Evolutionary conservation across 371 early-diverging fungal species (phyloP).

Genomic region (Capniomyces stellatus): DNA sequence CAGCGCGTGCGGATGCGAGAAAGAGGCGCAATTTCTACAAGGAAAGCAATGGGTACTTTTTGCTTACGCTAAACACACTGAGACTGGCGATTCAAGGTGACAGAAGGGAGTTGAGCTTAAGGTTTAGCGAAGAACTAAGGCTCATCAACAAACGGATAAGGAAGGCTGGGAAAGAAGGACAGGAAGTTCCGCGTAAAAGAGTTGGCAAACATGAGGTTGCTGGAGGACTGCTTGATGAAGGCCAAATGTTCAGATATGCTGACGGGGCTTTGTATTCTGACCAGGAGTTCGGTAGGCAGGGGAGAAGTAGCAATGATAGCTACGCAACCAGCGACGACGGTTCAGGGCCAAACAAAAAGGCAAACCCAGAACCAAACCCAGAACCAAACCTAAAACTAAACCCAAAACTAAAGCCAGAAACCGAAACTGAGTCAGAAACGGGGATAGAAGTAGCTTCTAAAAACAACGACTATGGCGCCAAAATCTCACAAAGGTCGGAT

Average conservation of each 20-base stretch:
- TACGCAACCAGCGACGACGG: no score
- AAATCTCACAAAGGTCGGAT: no score
- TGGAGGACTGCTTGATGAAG: background rate
- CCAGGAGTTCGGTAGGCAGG: constrained; percentile 15
- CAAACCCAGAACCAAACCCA: no score
- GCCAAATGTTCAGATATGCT: background rate
- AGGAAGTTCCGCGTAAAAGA: background rate
- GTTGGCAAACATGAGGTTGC: background rate
- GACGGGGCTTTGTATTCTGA: constrained; percentile 4
- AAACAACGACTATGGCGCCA: no score
- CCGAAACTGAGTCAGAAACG: no score
- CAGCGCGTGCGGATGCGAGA: background rate
- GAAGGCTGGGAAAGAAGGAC: no score
- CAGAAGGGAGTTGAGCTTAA: constrained; percentile 1
- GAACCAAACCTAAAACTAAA: no score
- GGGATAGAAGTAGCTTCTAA: no score
- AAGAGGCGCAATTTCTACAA: background rate
- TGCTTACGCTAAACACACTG: constrained; percentile 20
- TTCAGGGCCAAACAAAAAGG: no score
- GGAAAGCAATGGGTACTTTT: constrained; percentile 10
- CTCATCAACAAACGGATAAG: background rate
- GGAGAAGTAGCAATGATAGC: no score
- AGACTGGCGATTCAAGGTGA: constrained; percentile 19
- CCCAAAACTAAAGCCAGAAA: no score
- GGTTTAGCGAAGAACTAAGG: no score